A percentile compares a stretch with the other conserved stretches of the same genome.
phyloP scores from a whole-genome alignment of 2,329 filamentous ascomycete species.

The Cladorrhinum sp. region DNA sequence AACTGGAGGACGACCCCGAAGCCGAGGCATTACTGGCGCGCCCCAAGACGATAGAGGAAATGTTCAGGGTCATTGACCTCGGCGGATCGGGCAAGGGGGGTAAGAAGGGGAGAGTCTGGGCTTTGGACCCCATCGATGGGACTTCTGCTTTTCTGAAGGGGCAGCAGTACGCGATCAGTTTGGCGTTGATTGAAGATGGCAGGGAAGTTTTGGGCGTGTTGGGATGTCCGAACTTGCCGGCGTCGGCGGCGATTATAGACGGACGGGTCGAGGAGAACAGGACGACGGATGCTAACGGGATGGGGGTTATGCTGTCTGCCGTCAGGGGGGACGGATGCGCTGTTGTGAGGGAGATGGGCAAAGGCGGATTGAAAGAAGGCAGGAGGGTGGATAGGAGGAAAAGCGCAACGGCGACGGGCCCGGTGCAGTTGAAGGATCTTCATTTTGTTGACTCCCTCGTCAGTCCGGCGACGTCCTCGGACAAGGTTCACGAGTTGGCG shows the following conservation, averaged over 20 bases:
- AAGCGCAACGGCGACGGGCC: no score
- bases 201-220: slow-evolving; percentile 92
- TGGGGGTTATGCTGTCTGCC: slow-evolving; percentile 23
- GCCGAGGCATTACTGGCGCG: slow-evolving; percentile 62
- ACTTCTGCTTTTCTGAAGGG: slow-evolving; percentile 96
- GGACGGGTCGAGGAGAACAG: slow-evolving; percentile 11
- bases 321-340: slow-evolving; percentile 21
- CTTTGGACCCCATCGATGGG: slow-evolving; percentile 94
- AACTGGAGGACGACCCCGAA: slow-evolving; percentile 63
- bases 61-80: slow-evolving; percentile 65
- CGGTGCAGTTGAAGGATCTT: slow-evolving; percentile 14
- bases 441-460: slow-evolving; percentile 26
- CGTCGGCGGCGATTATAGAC: background rate
- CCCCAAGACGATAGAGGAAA: slow-evolving; percentile 62
- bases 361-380: background rate
- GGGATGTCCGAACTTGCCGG: slow-evolving; percentile 90
- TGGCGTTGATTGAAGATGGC: slow-evolving; percentile 88
- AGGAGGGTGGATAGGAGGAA: slow-evolving; percentile 10
- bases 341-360: slow-evolving; percentile 14
- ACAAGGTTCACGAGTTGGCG: slow-evolving; percentile 20
- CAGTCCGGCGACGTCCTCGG: slow-evolving; percentile 22
- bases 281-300: slow-evolving; percentile 12
- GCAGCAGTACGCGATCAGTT: slow-evolving; percentile 94
- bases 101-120: slow-evolving; percentile 77
- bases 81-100: slow-evolving; percentile 64